Evolutionary conservation across 192 early-diverging fungal genomes (phyloP).

Genomic region (Spinellus fusiger): DNA sequence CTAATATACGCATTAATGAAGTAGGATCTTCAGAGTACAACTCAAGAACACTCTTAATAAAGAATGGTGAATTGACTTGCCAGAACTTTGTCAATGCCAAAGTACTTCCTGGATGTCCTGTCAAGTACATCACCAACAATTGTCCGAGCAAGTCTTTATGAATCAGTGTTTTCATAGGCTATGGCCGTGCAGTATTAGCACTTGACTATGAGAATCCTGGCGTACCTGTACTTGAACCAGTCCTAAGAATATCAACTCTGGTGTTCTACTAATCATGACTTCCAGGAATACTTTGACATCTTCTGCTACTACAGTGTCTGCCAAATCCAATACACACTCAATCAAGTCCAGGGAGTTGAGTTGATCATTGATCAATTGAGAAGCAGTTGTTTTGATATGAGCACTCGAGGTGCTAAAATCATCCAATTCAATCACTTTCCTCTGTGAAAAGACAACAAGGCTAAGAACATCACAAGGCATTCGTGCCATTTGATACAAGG

Average conservation of each 20-base stretch:
- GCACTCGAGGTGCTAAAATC: conserved; percentile 40
- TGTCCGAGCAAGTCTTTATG: conserved; percentile 59
- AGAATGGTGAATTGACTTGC: conserved; percentile 52
- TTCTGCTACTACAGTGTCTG: conserved; percentile 50
- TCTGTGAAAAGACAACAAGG: conserved; percentile 40
- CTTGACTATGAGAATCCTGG: neutral
- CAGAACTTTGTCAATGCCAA: conserved; percentile 70
- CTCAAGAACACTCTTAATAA: conserved; percentile 60
- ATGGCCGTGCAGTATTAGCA: conserved; percentile 7
- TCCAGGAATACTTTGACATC: conserved; percentile 64
- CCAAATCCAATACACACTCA: conserved; percentile 52
- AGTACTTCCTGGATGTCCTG: conserved; percentile 51
- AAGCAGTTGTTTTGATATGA: conserved; percentile 38
- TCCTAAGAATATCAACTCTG: conserved; percentile 70
- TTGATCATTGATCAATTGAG: conserved; percentile 43
- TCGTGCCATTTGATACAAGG: conserved; percentile 56
- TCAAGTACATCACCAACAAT: conserved; percentile 60
- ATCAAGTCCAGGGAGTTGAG: conserved; percentile 73
- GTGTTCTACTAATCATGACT: conserved; percentile 49
- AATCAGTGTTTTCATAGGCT: conserved; percentile 40
- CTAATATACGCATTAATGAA: conserved; percentile 56
- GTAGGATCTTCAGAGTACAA: conserved; percentile 67
- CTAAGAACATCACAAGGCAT: conserved; percentile 55
- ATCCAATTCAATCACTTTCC: conserved; percentile 52
- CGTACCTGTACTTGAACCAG: conserved; percentile 65